phyloP scores from a whole-genome alignment of 1,284 basidiomycete species.

The Malassezia pachydermatis region DNA sequence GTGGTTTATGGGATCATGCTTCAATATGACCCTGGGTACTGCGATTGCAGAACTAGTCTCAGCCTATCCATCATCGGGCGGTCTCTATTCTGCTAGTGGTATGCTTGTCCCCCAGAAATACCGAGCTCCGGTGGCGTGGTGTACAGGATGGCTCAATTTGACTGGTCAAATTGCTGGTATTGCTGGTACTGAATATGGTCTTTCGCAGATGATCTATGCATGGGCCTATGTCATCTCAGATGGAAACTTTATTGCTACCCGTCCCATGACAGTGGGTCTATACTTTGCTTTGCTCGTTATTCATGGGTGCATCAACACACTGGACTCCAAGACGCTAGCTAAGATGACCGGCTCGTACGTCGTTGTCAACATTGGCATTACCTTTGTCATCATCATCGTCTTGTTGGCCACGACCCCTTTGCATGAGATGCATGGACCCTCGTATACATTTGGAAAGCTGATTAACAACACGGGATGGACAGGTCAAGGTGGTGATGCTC shows the following conservation, averaged over 20 bases:
- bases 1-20: slow-evolving; percentile 43
- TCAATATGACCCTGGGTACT: slow-evolving; percentile 43
- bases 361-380: slow-evolving; percentile 67
- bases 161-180: slow-evolving; percentile 76
- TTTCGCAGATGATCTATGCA: slow-evolving; percentile 77
- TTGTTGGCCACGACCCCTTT: slow-evolving; percentile 62
- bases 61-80: slow-evolving; percentile 74
- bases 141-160: slow-evolving; percentile 61
- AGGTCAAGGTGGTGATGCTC: slow-evolving; percentile 64
- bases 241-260: slow-evolving; percentile 24
- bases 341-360: slow-evolving; percentile 69
- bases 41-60: slow-evolving; percentile 46
- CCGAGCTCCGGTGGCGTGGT: slow-evolving; percentile 58
- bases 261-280: slow-evolving; percentile 31
- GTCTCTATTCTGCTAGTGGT: slow-evolving; percentile 56
- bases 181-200: slow-evolving; percentile 76
- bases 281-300: slow-evolving; percentile 39
- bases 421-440: slow-evolving; percentile 62
- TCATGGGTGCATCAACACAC: slow-evolving; percentile 57
- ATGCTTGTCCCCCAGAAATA: slow-evolving; percentile 37
- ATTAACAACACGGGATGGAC: slow-evolving; percentile 58
- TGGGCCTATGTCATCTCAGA: slow-evolving; percentile 51
- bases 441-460: slow-evolving; percentile 60
- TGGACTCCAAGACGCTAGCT: slow-evolving; percentile 70
- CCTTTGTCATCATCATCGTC: slow-evolving; percentile 62